phyloP scores from a whole-genome alignment of 2,329 filamentous ascomycete genomes.

The Penicillium sclerotiorum region DNA sequence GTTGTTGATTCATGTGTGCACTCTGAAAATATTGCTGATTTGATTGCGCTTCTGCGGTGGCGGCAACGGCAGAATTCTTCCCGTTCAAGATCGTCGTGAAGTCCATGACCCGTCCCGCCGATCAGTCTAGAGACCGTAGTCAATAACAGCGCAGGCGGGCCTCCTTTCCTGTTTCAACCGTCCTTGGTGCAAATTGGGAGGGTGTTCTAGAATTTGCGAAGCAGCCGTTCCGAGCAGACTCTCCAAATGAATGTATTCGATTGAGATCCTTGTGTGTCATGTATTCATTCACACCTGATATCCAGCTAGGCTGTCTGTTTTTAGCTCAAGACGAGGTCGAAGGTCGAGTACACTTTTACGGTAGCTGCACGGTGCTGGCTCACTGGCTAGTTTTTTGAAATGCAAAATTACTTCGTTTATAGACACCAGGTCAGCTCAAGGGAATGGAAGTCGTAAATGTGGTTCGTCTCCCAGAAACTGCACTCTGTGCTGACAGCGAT shows the following conservation, averaged over 20 bases:
- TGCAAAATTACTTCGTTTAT: not conserved
- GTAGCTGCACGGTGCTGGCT: too few species aligned
- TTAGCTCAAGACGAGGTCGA: too few species aligned
- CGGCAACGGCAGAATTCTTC: slow-evolving; percentile 50
- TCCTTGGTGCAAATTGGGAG: slow-evolving; percentile 2
- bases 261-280: too few species aligned
- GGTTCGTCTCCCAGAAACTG: not conserved
- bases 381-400: not conserved
- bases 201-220: not conserved
- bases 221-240: not conserved
- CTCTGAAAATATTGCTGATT: slow-evolving; percentile 51
- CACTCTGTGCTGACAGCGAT: not conserved
- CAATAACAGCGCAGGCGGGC: slow-evolving; percentile 32
- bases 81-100: slow-evolving; percentile 56
- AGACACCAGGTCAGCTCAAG: not conserved
- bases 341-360: too few species aligned
- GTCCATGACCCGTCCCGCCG: slow-evolving; percentile 51
- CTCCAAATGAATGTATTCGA: too few species aligned
- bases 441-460: not conserved
- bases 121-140: slow-evolving; percentile 33
- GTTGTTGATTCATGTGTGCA: slow-evolving; percentile 41
- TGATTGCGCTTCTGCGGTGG: slow-evolving; percentile 46
- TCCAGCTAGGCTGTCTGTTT: too few species aligned
- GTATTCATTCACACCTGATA: too few species aligned
- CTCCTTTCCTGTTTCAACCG: slow-evolving; percentile 6